Evolutionary conservation across 1,284 basidiomycete species (phyloP).

Genomic region (Boletus nobilissimus): DNA sequence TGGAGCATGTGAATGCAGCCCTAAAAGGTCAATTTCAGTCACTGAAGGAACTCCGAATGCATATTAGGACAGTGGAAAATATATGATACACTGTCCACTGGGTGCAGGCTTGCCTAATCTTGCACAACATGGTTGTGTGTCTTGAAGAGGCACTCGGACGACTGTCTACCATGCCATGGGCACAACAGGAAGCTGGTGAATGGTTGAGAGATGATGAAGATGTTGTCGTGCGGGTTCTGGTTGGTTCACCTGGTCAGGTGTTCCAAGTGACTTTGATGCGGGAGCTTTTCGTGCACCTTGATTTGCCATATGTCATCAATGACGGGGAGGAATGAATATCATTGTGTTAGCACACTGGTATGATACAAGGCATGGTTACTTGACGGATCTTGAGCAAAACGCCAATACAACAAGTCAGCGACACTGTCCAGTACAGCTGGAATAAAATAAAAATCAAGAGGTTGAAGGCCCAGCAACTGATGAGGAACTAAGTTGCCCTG

Average conservation of each 20-base stretch:
- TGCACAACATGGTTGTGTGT: conserved; percentile 13
- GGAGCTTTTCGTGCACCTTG: neutral
- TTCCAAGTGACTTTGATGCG: too few species aligned
- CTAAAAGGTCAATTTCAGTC: too few species aligned
- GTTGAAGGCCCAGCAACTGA: too few species aligned
- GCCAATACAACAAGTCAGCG: neutral
- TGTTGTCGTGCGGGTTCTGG: neutral
- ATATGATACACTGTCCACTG: neutral
- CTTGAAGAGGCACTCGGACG: neutral
- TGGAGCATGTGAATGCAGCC: too few species aligned
- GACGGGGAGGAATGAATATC: too few species aligned
- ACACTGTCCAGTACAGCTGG: too few species aligned
- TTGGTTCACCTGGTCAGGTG: neutral
- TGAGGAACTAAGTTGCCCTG: too few species aligned
- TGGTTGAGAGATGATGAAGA: neutral
- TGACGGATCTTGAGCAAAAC: too few species aligned
- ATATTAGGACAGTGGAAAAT: neutral
- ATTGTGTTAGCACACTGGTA: too few species aligned
- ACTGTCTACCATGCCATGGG: neutral
- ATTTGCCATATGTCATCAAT: too few species aligned
- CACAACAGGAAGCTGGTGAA: neutral
- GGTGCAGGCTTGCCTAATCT: conserved; percentile 6
- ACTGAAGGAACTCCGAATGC: neutral
- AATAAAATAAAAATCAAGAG: too few species aligned
- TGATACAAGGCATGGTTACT: too few species aligned